A percentile compares a stretch with the other conserved stretches of the same genome.
Evolutionary conservation across 495 filamentous ascomycete species (phyloP).

Genomic region (Cercophora newfieldiana): DNA sequence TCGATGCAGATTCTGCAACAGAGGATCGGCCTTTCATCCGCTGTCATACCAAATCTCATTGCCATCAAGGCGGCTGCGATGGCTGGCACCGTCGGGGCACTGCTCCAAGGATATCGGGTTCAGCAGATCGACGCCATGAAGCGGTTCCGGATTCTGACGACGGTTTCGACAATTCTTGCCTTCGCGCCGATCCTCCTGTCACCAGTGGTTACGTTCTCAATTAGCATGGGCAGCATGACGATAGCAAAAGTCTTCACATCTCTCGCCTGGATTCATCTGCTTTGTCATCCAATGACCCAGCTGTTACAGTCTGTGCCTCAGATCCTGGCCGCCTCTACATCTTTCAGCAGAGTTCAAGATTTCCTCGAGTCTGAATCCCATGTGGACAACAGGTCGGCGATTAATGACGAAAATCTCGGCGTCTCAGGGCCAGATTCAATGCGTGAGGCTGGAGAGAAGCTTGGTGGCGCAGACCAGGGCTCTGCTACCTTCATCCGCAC

Average conservation of each 20-base stretch:
- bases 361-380: conserved; percentile 42
- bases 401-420: conserved; percentile 12
- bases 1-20: conserved; percentile 43
- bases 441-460: background rate
- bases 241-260: conserved; percentile 55
- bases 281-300: conserved; percentile 53
- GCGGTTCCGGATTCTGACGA: background rate
- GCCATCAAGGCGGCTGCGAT: background rate
- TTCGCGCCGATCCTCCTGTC: conserved; percentile 43
- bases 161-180: background rate
- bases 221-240: conserved; percentile 41
- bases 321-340: conserved; percentile 54
- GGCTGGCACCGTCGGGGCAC: background rate
- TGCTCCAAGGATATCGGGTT: background rate
- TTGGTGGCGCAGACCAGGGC: background rate
- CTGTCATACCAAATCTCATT: background rate
- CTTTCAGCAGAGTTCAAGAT: conserved; percentile 57
- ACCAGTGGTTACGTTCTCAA: conserved; percentile 39
- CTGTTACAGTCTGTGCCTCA: conserved; percentile 55
- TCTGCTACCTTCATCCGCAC: background rate
- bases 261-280: conserved; percentile 54
- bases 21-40: conserved; percentile 34
- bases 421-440: background rate
- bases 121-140: background rate
- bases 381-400: background rate